Conservation (phyloP, 352 stramenopile species). For the Phytophthora sp. region DNA sequence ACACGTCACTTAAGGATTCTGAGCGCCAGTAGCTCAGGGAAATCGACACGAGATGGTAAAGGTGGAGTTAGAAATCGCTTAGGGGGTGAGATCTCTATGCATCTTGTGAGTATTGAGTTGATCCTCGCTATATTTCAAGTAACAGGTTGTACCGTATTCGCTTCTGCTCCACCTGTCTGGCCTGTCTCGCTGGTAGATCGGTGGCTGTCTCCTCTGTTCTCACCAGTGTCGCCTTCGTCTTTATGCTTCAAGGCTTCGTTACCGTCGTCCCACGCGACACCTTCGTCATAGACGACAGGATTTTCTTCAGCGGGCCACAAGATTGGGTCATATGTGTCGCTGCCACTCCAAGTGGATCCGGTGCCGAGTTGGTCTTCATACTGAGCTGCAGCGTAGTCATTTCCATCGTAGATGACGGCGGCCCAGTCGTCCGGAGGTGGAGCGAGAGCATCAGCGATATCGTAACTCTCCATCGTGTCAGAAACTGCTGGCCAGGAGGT, state of each 20-base stretch:
- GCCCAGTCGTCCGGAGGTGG: conserved; percentile 7
- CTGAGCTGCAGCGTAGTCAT: conserved; percentile 1
- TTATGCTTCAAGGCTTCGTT: conserved; percentile 7
- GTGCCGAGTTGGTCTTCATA: conserved; percentile 6
- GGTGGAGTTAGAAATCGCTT: conserved; percentile 10
- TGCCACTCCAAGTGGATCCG: conserved; percentile 13
- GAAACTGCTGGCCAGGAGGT: not conserved
- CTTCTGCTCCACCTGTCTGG: conserved; percentile 27
- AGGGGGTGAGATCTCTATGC: not conserved
- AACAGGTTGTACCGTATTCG: conserved; percentile 31
- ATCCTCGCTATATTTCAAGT: conserved; percentile 38
- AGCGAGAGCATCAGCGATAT: not conserved
- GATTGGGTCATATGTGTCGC: conserved; percentile 19
- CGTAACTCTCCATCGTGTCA: not conserved
- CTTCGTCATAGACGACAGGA: conserved; percentile 14
- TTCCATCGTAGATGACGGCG: not conserved
- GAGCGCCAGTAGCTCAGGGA: conserved; percentile 38
- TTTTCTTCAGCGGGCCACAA: conserved; percentile 20
- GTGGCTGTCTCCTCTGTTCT: conserved; percentile 3
- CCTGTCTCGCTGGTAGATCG: conserved; percentile 42
- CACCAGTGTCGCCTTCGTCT: conserved; percentile 15
- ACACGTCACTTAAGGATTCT: conserved; percentile 51
- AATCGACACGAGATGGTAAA: conserved; percentile 2
- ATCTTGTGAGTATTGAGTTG: conserved; percentile 35
- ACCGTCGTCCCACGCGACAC: conserved; percentile 21